These are phyloP conservation scores for Leccinum truebloodii DNA, from an alignment of 768 basidiomycete species.

Conservation along the genomic window DNA sequence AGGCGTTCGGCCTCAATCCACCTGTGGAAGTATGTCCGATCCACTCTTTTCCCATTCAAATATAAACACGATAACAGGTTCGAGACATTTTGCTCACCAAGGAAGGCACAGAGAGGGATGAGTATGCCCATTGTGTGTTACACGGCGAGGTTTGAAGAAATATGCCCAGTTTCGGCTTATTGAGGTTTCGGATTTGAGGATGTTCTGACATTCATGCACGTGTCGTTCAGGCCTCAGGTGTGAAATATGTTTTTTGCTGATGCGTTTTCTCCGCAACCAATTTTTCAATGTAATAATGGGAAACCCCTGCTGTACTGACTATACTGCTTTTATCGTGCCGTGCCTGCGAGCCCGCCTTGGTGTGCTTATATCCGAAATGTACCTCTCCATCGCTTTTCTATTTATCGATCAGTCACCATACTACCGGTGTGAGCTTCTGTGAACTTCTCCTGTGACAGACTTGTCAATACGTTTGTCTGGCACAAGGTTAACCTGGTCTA, in stretches of 20 bases:
- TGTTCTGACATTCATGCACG: not conserved
- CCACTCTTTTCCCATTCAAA: not conserved
- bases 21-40: slow-evolving; percentile 62
- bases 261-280: not conserved
- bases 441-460: not conserved
- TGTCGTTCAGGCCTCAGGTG: not conserved
- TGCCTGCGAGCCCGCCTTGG: not conserved
- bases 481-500: not conserved
- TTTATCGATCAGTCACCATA: not conserved
- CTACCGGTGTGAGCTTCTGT: not conserved
- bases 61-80: slow-evolving; percentile 47
- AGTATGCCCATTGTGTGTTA: slow-evolving; percentile 67
- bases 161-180: not conserved
- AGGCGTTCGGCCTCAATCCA: slow-evolving; percentile 75
- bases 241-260: not conserved
- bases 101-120: slow-evolving; percentile 54
- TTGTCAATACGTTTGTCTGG: not conserved
- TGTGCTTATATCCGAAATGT: not conserved
- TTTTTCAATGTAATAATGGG: not conserved
- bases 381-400: not conserved
- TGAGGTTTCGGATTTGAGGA: too few relatives aligned
- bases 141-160: slow-evolving; percentile 38
- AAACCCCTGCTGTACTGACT: slow-evolving; percentile 1
- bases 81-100: slow-evolving; percentile 73
- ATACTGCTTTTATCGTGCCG: not conserved